Conservation (phyloP, 805 yeast genomes). For the Kodamaea restingae region DNA sequence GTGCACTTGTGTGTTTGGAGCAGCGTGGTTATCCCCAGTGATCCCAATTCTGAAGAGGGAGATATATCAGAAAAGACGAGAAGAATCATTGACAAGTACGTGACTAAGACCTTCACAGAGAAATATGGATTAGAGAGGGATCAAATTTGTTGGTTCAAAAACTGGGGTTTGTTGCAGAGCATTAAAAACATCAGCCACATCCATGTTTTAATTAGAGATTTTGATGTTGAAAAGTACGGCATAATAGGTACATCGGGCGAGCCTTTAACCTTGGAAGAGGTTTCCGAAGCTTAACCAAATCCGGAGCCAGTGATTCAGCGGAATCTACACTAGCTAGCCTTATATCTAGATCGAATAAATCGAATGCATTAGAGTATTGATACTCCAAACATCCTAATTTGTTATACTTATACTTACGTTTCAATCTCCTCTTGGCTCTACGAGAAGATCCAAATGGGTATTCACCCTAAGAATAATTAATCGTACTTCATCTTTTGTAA, state of each 20-base stretch:
- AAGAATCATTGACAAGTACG: slow-evolving; percentile 39
- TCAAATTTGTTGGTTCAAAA: slow-evolving; percentile 62
- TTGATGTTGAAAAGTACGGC: slow-evolving; percentile 15
- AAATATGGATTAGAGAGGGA: slow-evolving; percentile 37
- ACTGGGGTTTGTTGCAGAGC: slow-evolving; percentile 68
- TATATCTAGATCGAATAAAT: no score
- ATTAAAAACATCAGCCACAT: slow-evolving; percentile 63
- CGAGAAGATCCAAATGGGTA: no score
- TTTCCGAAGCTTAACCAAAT: neutral
- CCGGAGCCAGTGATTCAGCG: no score
- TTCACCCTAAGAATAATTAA: no score
- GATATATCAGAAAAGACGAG: slow-evolving; percentile 46
- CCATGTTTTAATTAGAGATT: slow-evolving; percentile 56
- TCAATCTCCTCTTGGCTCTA: no score
- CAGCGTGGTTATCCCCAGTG: slow-evolving; percentile 51
- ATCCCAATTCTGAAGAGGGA: slow-evolving; percentile 46
- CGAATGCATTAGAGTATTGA: no score
- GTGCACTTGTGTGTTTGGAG: slow-evolving; percentile 67
- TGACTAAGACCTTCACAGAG: slow-evolving; percentile 47
- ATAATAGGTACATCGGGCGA: slow-evolving; percentile 13
- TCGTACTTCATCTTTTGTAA: no score
- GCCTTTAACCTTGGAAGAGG: slow-evolving; percentile 11
- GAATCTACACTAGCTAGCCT: no score
- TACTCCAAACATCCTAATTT: no score
- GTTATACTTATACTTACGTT: no score